Evolutionary conservation across 768 basidiomycete species (phyloP).

Genomic region (Vararia minispora): DNA sequence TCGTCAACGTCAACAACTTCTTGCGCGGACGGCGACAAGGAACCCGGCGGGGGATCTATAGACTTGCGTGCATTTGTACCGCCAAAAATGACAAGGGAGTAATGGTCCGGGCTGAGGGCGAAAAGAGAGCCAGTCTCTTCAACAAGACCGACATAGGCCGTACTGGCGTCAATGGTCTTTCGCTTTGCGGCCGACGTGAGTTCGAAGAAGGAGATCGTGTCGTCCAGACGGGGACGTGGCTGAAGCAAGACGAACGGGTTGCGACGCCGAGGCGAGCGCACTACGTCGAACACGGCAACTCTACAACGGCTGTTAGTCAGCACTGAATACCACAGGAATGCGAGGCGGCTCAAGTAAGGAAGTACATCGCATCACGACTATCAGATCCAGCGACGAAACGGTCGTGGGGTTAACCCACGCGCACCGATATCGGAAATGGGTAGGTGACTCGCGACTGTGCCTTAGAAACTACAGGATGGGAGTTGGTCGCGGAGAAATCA

Average conservation of each 20-base stretch:
- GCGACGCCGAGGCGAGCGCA: conserved; percentile 33
- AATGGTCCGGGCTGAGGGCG: conserved; percentile 75
- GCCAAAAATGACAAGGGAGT: conserved; percentile 72
- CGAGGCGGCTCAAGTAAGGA: conserved; percentile 3
- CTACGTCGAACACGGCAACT: conserved; percentile 76
- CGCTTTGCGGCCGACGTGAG: conserved; percentile 19
- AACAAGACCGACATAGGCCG: conserved; percentile 76
- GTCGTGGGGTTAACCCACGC: too few species aligned
- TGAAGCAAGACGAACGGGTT: conserved; percentile 80
- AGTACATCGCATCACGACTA: too few species aligned
- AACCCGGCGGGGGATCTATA: conserved; percentile 28
- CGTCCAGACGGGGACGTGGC: conserved; percentile 65
- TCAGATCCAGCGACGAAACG: too few species aligned
- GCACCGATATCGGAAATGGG: too few species aligned
- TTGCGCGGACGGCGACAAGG: too few species aligned
- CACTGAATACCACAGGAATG: too few species aligned
- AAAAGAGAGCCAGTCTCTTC: conserved; percentile 65
- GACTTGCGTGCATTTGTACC: conserved; percentile 23
- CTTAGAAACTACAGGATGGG: too few species aligned
- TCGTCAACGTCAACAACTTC: too few species aligned
- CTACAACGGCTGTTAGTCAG: too few species aligned
- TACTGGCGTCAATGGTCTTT: conserved; percentile 40
- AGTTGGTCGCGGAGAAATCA: too few species aligned
- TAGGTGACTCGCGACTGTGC: too few species aligned
- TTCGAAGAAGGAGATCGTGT: conserved; percentile 48